Evolutionary conservation across 2,329 filamentous ascomycete genomes (phyloP).

Genomic region (Neurospora sp.): DNA sequence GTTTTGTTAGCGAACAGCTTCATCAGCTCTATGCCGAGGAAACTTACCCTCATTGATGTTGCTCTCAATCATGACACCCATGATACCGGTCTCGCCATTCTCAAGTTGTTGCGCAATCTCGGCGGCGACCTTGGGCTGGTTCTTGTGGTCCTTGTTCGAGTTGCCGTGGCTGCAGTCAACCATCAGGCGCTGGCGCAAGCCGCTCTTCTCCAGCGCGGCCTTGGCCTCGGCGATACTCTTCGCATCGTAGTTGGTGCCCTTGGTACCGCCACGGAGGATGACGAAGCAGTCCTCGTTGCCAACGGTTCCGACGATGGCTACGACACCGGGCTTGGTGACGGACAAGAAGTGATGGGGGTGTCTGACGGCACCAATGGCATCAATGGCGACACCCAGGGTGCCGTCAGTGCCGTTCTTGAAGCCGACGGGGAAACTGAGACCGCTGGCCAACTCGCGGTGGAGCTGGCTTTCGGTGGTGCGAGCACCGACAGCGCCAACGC

Average conservation of each 20-base stretch:
- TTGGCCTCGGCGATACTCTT: conserved; percentile 78
- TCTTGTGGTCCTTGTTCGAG: conserved; percentile 91
- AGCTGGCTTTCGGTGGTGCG: conserved; percentile 93
- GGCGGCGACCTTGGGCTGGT: conserved; percentile 88
- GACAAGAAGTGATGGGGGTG: conserved; percentile 96
- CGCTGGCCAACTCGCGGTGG: conserved; percentile 87
- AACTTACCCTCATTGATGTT: conserved; percentile 81
- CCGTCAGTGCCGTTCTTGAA: conserved; percentile 99
- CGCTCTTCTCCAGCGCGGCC: conserved; percentile 64
- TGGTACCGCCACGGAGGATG: conserved; percentile 84
- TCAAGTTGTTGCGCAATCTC: conserved; percentile 75
- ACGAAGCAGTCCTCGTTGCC: conserved; percentile 98
- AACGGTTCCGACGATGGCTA: conserved; percentile 85
- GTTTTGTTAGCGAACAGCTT: conserved; percentile 18
- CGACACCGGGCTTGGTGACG: conserved; percentile 91
- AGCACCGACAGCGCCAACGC: conserved; percentile 88
- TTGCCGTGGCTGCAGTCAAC: conserved; percentile 98
- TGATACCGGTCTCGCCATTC: conserved; percentile 74
- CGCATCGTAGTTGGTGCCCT: conserved; percentile 88
- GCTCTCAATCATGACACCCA: conserved; percentile 98
- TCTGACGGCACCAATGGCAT: conserved; percentile 86
- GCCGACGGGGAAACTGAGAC: conserved; percentile 91
- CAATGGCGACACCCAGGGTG: conserved; percentile 77
- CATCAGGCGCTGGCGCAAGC: conserved; percentile 73
- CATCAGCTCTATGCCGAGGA: not conserved